Evolutionary conservation across 176 grass and related monocot species (phyloP).

Genomic region (bread wheat (Triticum aestivum)): DNA sequence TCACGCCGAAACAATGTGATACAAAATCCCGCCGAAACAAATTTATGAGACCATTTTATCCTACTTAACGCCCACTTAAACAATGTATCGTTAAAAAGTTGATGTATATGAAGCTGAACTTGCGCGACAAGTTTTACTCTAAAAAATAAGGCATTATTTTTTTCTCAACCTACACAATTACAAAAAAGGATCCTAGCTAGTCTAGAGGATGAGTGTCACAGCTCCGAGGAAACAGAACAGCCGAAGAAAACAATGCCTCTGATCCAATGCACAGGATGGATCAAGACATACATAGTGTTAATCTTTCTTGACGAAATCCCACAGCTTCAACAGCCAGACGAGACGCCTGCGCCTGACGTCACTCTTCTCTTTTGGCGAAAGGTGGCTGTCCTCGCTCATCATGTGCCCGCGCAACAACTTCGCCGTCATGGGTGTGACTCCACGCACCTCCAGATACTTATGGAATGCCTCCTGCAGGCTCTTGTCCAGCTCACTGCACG

Average conservation of each 20-base stretch:
- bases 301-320: background rate
- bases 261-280: background rate
- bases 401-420: background rate
- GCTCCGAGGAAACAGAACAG: too few species aligned
- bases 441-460: background rate
- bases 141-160: too few species aligned
- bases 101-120: too few species aligned
- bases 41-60: too few species aligned
- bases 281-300: background rate
- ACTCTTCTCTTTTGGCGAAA: background rate
- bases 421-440: background rate
- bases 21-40: too few species aligned
- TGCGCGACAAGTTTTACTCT: too few species aligned
- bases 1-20: too few species aligned
- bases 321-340: background rate
- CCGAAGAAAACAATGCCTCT: too few species aligned
- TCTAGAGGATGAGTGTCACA: background rate
- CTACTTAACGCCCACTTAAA: too few species aligned
- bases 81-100: too few species aligned
- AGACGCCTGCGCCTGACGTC: background rate
- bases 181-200: background rate
- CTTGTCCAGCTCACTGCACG: background rate
- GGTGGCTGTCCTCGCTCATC: background rate
- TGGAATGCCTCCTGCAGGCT: background rate
- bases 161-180: too few species aligned